A percentile compares a stretch with the other conserved stretches of the same genome.
Conservation (phyloP, 257 asterid genomes). For the Gardenia jasminoides region DNA sequence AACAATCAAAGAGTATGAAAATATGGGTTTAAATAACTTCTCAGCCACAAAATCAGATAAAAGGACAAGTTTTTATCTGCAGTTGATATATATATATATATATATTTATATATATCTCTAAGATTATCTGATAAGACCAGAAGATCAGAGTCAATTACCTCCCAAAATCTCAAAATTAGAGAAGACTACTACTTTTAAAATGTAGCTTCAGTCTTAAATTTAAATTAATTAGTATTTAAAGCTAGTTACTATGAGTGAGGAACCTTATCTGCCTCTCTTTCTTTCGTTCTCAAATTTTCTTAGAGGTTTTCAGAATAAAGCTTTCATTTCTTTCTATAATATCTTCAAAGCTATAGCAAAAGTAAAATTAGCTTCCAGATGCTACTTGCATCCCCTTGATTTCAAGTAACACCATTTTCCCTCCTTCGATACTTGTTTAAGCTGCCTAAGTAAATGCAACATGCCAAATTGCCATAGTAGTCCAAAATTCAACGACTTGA, state of each 20-base stretch:
- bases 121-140: not conserved
- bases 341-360: not conserved
- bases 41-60: not conserved
- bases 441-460: not conserved
- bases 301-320: not conserved
- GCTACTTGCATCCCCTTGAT: not conserved
- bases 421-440: not conserved
- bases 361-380: not conserved
- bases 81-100: not conserved
- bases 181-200: not conserved
- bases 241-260: not conserved
- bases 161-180: not conserved
- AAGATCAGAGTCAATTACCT: not conserved
- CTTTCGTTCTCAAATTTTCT: not conserved
- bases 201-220: not conserved
- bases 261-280: not conserved
- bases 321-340: not conserved
- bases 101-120: too few relatives aligned
- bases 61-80: not conserved
- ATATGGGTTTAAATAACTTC: not conserved
- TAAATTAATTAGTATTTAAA: not conserved
- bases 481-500: not conserved
- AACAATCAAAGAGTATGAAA: not conserved
- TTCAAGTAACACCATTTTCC: not conserved
- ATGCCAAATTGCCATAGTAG: not conserved